A percentile compares a stretch with the other conserved stretches of the same genome.
Evolutionary conservation across 192 early-diverging fungal species (phyloP).

Genomic region (Coemansia sp.): DNA sequence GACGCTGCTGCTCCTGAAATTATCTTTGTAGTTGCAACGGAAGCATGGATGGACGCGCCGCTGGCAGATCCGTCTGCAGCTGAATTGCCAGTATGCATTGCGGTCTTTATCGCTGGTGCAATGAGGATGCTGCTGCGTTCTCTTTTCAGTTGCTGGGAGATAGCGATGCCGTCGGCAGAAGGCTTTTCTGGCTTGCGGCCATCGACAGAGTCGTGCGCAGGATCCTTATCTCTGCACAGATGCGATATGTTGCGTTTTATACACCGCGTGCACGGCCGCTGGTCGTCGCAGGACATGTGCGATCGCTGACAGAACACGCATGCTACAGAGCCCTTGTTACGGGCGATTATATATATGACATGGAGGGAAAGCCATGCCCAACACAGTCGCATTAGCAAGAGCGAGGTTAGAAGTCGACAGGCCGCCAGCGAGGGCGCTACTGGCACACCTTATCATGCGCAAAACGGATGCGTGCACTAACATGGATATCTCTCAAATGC

Average conservation of each 20-base stretch:
- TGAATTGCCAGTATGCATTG: not conserved
- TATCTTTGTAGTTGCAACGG: not conserved
- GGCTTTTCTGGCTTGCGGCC: constrained; percentile 4
- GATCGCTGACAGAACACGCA: constrained; percentile 94
- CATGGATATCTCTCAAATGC: no score
- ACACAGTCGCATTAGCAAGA: not conserved
- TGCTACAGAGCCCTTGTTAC: constrained; percentile 54
- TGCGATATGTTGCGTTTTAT: constrained; percentile 95
- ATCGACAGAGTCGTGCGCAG: constrained; percentile 18
- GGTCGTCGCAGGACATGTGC: constrained; percentile 95
- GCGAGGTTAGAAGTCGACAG: not conserved
- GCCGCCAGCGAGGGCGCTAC: no score
- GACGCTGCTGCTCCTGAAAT: not conserved
- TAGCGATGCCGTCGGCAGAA: not conserved
- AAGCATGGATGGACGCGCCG: not conserved
- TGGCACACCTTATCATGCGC: no score
- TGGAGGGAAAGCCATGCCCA: not conserved
- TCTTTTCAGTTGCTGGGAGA: constrained; percentile 1
- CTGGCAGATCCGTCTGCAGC: not conserved
- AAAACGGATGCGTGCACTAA: no score
- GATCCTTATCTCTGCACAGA: constrained; percentile 86
- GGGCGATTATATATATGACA: not conserved
- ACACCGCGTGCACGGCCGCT: constrained; percentile 93
- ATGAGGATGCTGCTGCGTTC: constrained; percentile 8
- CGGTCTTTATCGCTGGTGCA: constrained; percentile 9